phyloP scores from a whole-genome alignment of 2,329 filamentous ascomycete species.

The Aureobasidium musti region DNA sequence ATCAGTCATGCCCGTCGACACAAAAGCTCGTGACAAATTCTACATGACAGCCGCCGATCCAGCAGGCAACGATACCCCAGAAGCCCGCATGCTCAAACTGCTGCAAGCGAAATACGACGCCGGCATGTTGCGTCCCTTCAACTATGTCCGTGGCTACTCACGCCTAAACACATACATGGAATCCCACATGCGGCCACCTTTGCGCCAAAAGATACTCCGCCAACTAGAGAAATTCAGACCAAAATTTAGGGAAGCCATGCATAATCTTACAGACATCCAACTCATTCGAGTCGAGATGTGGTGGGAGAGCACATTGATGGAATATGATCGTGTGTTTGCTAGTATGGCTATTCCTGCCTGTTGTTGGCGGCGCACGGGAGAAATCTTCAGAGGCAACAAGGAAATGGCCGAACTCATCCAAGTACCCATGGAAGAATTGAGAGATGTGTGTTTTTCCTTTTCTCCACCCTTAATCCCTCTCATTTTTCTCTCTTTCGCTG shows the following conservation, averaged over 20 bases:
- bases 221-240: slow-evolving; percentile 92
- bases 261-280: slow-evolving; percentile 88
- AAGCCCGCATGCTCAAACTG: slow-evolving; percentile 93
- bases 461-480: no score
- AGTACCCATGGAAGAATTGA: slow-evolving; percentile 83
- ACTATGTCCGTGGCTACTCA: slow-evolving; percentile 96
- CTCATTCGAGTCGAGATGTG: slow-evolving; percentile 97
- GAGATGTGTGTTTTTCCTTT: slow-evolving; percentile 67
- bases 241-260: slow-evolving; percentile 93
- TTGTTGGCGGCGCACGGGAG: slow-evolving; percentile 93
- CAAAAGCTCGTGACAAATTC: slow-evolving; percentile 75
- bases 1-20: slow-evolving; percentile 64
- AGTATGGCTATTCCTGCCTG: slow-evolving; percentile 99
- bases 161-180: slow-evolving; percentile 90
- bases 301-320: slow-evolving; percentile 96
- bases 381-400: slow-evolving; percentile 96
- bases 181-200: slow-evolving; percentile 75
- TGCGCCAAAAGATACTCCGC: slow-evolving; percentile 86
- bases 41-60: slow-evolving; percentile 97
- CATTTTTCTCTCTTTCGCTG: no score
- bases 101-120: slow-evolving; percentile 96
- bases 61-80: slow-evolving; percentile 79
- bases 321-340: slow-evolving; percentile 97
- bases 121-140: slow-evolving; percentile 92
- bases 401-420: slow-evolving; percentile 98